Conservation (phyloP, 176 grass and related monocot species). For the Zea mays region DNA sequence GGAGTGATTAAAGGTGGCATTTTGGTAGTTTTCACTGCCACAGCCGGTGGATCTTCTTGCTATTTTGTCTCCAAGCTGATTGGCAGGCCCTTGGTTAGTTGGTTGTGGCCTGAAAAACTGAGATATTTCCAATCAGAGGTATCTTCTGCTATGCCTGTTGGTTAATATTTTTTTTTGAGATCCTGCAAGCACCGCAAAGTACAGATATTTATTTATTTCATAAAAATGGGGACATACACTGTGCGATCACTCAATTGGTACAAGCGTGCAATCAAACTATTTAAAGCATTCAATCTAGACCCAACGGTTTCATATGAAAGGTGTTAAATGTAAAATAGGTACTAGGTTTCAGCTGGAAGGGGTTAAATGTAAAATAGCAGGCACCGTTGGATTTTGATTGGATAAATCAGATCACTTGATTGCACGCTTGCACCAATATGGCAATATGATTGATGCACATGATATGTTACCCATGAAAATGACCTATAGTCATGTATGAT, state of each 20-base stretch:
- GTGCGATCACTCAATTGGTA: too few species aligned
- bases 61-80: slow-evolving; percentile 96
- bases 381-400: too few species aligned
- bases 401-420: too few species aligned
- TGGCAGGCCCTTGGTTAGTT: slow-evolving; percentile 79
- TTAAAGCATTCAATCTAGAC: too few species aligned
- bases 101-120: slow-evolving; percentile 92
- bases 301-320: too few species aligned
- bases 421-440: too few species aligned
- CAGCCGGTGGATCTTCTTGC: slow-evolving; percentile 87
- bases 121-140: slow-evolving; percentile 97
- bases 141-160: slow-evolving; percentile 20
- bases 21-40: slow-evolving; percentile 91
- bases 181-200: not conserved
- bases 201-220: slow-evolving; percentile 16
- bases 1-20: slow-evolving; percentile 83
- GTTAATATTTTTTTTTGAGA: slow-evolving; percentile 39
- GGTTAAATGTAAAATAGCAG: too few species aligned
- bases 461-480: not conserved
- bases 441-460: too few species aligned
- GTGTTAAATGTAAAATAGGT: too few species aligned
- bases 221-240: not conserved
- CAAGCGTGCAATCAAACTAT: too few species aligned
- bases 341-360: too few species aligned
- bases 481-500: not conserved